Evolutionary conservation across 2,329 filamentous ascomycete genomes (phyloP).

Genomic region (Bipolaris sorokiniana): DNA sequence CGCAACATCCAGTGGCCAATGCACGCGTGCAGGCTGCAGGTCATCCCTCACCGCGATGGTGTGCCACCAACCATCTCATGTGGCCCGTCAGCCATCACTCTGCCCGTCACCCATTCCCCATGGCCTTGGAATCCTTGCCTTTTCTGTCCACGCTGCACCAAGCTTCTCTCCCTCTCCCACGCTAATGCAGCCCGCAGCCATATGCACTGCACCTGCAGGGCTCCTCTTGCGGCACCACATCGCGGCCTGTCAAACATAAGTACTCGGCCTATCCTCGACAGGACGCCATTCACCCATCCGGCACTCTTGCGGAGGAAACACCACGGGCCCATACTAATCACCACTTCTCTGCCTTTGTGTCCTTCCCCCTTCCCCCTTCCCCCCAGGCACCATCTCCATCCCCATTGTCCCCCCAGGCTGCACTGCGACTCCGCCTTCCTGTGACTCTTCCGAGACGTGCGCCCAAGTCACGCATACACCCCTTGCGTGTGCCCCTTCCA

Average conservation of each 20-base stretch:
- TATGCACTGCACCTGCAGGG: constrained; percentile 33
- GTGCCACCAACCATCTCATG: constrained; percentile 30
- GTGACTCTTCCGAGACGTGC: constrained; percentile 37
- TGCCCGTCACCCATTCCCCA: constrained; percentile 41
- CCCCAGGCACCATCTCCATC: constrained; percentile 37
- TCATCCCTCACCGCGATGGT: constrained; percentile 34
- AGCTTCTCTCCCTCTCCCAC: constrained; percentile 46
- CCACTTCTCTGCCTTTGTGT: constrained; percentile 23
- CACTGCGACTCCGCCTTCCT: constrained; percentile 37
- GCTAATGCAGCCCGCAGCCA: constrained; percentile 33
- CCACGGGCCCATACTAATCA: constrained; percentile 18
- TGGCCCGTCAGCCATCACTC: constrained; percentile 37
- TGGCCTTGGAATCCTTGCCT: constrained; percentile 38
- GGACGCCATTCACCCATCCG: constrained; percentile 20
- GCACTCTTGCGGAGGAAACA: constrained; percentile 32
- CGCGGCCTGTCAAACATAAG: constrained; percentile 38
- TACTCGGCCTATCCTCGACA: constrained; percentile 32
- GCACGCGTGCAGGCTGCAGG: constrained; percentile 36
- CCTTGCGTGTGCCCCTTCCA: constrained; percentile 17
- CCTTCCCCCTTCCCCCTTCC: constrained; percentile 34
- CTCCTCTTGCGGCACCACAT: constrained; percentile 17
- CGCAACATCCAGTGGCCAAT: constrained; percentile 36
- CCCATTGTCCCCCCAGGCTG: constrained; percentile 22
- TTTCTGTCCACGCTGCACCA: constrained; percentile 41
- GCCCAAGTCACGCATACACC: constrained; percentile 43